phyloP scores from a whole-genome alignment of 1,284 basidiomycete species.

The Fomitopsis schrenkii region DNA sequence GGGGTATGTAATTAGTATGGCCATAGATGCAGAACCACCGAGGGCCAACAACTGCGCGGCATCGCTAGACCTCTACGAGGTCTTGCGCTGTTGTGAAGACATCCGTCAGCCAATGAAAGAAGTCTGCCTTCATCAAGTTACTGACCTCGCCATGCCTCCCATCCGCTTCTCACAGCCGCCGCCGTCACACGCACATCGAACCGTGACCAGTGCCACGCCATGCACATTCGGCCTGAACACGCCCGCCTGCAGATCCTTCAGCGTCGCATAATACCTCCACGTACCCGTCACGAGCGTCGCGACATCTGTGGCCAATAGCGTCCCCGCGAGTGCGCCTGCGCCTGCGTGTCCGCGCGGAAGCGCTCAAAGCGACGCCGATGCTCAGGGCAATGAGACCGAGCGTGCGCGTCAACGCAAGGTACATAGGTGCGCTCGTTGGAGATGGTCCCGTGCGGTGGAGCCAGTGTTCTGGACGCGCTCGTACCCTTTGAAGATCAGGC shows the following conservation, averaged over 20 bases:
- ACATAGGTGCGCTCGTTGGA: slow-evolving; percentile 2
- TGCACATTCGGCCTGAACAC: background rate
- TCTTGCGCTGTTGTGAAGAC: background rate
- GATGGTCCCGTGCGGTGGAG: slow-evolving; percentile 2
- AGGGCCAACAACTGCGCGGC: no score
- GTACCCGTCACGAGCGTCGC: background rate
- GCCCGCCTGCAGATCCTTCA: background rate
- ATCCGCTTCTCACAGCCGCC: background rate
- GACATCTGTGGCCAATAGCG: background rate
- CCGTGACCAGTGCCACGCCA: background rate
- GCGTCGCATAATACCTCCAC: background rate
- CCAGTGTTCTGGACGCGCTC: background rate
- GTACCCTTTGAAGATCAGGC: background rate
- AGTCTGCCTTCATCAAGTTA: background rate
- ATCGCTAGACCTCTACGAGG: no score
- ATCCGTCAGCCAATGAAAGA: background rate
- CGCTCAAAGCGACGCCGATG: background rate
- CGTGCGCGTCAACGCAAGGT: slow-evolving; percentile 1
- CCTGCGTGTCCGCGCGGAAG: background rate
- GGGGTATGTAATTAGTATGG: no score
- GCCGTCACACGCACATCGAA: background rate
- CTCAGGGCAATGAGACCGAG: background rate
- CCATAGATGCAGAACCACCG: no score
- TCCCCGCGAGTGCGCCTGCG: background rate
- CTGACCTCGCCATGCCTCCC: background rate